A percentile compares a stretch with the other conserved stretches of the same genome.
Evolutionary conservation across 805 yeast genomes (phyloP).

Genomic region (Danielia oregonensis): DNA sequence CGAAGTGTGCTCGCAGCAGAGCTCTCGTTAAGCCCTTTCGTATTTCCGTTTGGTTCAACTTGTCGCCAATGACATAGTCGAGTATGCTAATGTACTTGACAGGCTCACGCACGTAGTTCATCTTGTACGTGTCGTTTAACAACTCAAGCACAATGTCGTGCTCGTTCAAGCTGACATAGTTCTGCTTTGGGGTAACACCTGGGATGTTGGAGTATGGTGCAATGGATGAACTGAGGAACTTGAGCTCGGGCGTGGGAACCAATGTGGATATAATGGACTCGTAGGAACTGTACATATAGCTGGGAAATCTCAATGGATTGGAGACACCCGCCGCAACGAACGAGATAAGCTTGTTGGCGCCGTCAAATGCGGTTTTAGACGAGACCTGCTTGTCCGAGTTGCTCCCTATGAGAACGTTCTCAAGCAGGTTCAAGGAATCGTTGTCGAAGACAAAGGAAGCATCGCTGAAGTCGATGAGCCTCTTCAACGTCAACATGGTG

Average conservation of each 20-base stretch:
- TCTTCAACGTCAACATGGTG: slow-evolving; percentile 72
- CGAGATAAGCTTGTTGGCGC: slow-evolving; percentile 81
- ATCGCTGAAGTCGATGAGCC: slow-evolving; percentile 83
- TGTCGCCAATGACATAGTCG: slow-evolving; percentile 62
- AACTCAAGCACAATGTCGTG: slow-evolving; percentile 83
- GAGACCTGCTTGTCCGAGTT: slow-evolving; percentile 18
- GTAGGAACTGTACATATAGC: slow-evolving; percentile 82
- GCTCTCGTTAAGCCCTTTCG: slow-evolving; percentile 63
- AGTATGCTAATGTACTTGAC: slow-evolving; percentile 62
- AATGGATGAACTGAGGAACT: slow-evolving; percentile 42
- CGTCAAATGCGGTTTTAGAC: slow-evolving; percentile 55
- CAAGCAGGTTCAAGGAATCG: slow-evolving; percentile 72
- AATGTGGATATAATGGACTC: slow-evolving; percentile 78
- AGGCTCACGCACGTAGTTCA: slow-evolving; percentile 50
- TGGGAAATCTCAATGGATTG: slow-evolving; percentile 85
- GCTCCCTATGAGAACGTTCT: slow-evolving; percentile 41
- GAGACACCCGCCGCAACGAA: slow-evolving; percentile 82
- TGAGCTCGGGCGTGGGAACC: slow-evolving; percentile 82
- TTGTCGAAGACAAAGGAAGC: slow-evolving; percentile 89
- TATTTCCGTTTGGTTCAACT: slow-evolving; percentile 64
- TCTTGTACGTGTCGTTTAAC: slow-evolving; percentile 69
- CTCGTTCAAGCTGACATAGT: slow-evolving; percentile 66
- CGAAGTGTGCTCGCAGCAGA: slow-evolving; percentile 66
- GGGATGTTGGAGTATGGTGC: slow-evolving; percentile 43
- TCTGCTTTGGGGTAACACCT: slow-evolving; percentile 24